Conservation (phyloP, 1,284 basidiomycete species). For the Sphaerobolus stellatus region DNA sequence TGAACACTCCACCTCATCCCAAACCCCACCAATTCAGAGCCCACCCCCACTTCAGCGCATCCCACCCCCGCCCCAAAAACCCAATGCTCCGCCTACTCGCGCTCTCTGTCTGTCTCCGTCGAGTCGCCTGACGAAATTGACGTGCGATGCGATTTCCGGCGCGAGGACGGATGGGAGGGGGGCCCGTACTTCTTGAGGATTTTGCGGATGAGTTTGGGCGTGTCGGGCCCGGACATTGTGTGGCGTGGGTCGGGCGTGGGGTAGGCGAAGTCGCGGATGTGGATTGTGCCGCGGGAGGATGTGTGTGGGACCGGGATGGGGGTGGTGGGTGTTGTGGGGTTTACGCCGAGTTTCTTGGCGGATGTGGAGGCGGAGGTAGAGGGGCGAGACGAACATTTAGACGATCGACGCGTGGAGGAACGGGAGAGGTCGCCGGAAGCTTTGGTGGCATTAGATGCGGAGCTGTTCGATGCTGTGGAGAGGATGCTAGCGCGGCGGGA, state of each 20-base stretch:
- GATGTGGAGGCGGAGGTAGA: too few relatives aligned
- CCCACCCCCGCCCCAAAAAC: constrained; percentile 33
- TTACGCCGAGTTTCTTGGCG: too few relatives aligned
- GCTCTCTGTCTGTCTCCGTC: constrained; percentile 19
- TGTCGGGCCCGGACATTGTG: constrained; percentile 50
- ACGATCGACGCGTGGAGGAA: too few relatives aligned
- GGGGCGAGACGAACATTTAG: too few relatives aligned
- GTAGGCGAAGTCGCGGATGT: constrained; percentile 66
- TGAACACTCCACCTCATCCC: constrained; percentile 17
- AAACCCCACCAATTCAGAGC: constrained; percentile 23
- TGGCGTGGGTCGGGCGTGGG: constrained; percentile 51
- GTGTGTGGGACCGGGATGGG: constrained; percentile 18
- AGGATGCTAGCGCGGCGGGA: too few relatives aligned
- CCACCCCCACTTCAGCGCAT: constrained; percentile 42
- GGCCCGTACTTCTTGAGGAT: constrained; percentile 10
- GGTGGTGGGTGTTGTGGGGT: background rate
- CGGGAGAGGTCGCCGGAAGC: too few relatives aligned
- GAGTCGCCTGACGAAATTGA: constrained; percentile 32
- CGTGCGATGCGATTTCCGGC: constrained; percentile 40
- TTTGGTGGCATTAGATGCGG: too few relatives aligned
- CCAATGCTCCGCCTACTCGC: background rate
- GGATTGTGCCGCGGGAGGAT: constrained; percentile 32
- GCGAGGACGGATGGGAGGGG: constrained; percentile 37
- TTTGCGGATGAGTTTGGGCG: constrained; percentile 27
- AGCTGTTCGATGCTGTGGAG: too few relatives aligned